phyloP scores from a whole-genome alignment of 2,329 filamentous ascomycete species.

The Colletotrichum karsti region DNA sequence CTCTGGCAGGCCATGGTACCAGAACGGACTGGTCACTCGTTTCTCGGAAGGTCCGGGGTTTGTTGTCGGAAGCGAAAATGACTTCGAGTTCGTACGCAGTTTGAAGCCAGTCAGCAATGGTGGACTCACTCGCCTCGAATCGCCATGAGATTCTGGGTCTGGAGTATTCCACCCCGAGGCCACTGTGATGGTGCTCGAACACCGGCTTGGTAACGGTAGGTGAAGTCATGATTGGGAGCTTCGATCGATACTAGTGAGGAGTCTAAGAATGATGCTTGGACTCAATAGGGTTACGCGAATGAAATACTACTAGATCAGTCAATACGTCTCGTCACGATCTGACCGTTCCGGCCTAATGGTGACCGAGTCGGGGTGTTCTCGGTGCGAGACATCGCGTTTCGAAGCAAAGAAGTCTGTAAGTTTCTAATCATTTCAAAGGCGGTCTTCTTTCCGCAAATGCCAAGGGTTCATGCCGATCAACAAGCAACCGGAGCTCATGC shows the following conservation, averaged over 20 bases:
- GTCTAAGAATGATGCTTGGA: accelerated
- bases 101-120: conserved; percentile 23
- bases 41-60: conserved; percentile 1
- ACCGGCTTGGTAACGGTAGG: conserved; percentile 10
- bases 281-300: background rate
- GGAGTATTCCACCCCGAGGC: conserved; percentile 23
- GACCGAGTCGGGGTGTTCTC: background rate
- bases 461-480: background rate
- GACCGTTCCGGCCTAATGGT: background rate
- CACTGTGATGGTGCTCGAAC: conserved; percentile 32
- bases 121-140: background rate
- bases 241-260: background rate
- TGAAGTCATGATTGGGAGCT: background rate
- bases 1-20: conserved; percentile 30
- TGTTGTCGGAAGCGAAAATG: background rate
- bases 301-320: background rate
- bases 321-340: too few relatives aligned
- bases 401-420: too few relatives aligned
- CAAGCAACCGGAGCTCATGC: background rate
- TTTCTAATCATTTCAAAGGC: background rate
- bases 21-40: conserved; percentile 25
- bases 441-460: background rate
- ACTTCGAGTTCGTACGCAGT: conserved; percentile 31
- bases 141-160: conserved; percentile 31
- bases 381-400: background rate